phyloP scores from a whole-genome alignment of 73 alveolate genomes.

The Effrenium voratum region DNA sequence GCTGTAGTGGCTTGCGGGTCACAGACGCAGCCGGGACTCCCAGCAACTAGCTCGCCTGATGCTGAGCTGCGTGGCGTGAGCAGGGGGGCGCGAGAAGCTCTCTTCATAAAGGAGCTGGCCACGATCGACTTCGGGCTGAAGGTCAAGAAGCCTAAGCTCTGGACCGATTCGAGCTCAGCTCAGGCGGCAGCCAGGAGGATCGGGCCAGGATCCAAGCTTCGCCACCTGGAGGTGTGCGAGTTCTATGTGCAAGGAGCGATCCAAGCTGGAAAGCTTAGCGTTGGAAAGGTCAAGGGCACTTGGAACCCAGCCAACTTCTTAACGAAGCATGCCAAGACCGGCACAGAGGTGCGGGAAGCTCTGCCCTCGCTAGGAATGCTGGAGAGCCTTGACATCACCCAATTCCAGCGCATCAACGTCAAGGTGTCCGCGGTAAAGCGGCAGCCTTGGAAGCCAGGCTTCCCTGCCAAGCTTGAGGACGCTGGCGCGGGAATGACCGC shows the following conservation, averaged over 20 bases:
- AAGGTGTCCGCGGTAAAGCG: too few species aligned
- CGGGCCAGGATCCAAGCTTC: not conserved
- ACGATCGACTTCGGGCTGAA: not conserved
- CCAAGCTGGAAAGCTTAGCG: not conserved
- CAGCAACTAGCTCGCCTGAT: not conserved
- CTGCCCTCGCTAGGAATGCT: not conserved
- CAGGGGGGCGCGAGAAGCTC: conserved; percentile 10
- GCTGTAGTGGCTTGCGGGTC: not conserved
- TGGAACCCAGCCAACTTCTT: not conserved
- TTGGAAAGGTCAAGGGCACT: not conserved
- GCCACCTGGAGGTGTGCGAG: not conserved
- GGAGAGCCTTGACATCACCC: too few species aligned
- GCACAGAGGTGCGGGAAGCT: not conserved
- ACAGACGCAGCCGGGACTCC: conserved; percentile 32
- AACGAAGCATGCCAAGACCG: not conserved
- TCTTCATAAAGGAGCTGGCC: not conserved
- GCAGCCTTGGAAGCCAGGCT: too few species aligned
- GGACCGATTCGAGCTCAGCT: conserved; percentile 26
- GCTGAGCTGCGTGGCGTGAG: not conserved
- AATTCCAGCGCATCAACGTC: too few species aligned
- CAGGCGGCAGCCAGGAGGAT: not conserved
- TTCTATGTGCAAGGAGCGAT: not conserved
- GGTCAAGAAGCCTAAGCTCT: not conserved
- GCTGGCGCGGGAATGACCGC: too few species aligned
- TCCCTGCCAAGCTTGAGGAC: too few species aligned